Conservation (phyloP, 2,329 filamentous ascomycete genomes). For the Colletotrichum sp. region DNA sequence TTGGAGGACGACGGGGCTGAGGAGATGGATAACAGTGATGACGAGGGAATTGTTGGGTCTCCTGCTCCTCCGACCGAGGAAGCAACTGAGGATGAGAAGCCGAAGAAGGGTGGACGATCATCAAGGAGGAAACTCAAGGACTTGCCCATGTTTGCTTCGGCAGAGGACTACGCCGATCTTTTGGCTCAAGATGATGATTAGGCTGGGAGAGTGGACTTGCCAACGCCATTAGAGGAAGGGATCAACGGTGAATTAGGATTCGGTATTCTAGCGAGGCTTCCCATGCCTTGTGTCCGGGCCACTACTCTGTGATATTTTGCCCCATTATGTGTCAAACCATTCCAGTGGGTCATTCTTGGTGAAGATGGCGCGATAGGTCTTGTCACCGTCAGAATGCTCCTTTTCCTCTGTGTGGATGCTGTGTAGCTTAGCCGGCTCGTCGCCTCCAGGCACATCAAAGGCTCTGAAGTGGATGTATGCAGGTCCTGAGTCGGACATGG, state of each 20-base stretch:
- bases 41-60: constrained; percentile 5
- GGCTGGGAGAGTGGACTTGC: not conserved
- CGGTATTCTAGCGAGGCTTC: not conserved
- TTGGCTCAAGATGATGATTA: constrained; percentile 72
- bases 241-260: not conserved
- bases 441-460: constrained; percentile 42
- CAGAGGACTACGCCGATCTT: constrained; percentile 90
- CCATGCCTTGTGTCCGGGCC: not conserved
- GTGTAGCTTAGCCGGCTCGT: constrained; percentile 45
- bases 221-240: not conserved
- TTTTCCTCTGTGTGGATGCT: constrained; percentile 52
- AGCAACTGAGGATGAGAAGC: constrained; percentile 38
- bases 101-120: constrained; percentile 52
- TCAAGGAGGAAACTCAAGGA: constrained; percentile 87
- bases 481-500: constrained; percentile 38
- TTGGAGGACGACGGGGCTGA: constrained; percentile 44
- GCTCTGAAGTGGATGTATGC: constrained; percentile 54
- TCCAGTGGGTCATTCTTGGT: constrained; percentile 47
- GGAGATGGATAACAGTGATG: not conserved
- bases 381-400: constrained; percentile 46
- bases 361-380: constrained; percentile 51
- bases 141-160: constrained; percentile 90
- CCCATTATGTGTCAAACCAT: constrained; percentile 59
- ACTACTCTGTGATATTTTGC: not conserved
- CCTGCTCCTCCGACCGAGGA: not conserved